A percentile compares a stretch with the other conserved stretches of the same genome.
phyloP scores from a whole-genome alignment of 1,284 basidiomycete genomes.

The Peniophora sp. region DNA sequence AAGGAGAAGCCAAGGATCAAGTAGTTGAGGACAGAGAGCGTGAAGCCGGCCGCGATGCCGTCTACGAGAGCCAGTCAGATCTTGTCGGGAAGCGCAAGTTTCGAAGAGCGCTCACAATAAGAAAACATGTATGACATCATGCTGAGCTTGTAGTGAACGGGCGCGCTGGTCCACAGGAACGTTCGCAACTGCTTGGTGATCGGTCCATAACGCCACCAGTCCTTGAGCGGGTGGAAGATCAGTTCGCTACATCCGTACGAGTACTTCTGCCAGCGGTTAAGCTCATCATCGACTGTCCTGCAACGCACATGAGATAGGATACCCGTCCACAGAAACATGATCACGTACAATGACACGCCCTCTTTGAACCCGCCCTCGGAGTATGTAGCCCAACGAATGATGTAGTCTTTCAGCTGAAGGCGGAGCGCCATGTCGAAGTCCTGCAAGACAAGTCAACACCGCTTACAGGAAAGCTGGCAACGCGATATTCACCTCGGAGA shows the following conservation, averaged over 20 bases:
- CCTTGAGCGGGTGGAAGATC: constrained; percentile 67
- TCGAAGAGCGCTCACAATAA: constrained; percentile 46
- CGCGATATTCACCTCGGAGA: constrained; percentile 44
- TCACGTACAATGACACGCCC: constrained; percentile 71
- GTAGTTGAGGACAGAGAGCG: constrained; percentile 65
- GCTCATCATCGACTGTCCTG: not conserved
- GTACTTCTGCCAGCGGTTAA: constrained; percentile 12
- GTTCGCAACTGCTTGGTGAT: constrained; percentile 68
- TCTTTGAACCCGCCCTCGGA: constrained; percentile 78
- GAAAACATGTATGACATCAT: constrained; percentile 83
- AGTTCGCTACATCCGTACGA: constrained; percentile 54
- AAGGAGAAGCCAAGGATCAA: constrained; percentile 62
- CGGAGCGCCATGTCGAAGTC: constrained; percentile 74
- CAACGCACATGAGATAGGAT: not conserved
- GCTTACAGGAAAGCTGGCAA: not conserved
- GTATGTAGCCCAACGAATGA: constrained; percentile 81
- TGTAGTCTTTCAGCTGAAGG: constrained; percentile 59
- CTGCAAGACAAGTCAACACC: not conserved
- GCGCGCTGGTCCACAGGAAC: constrained; percentile 74
- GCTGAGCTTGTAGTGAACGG: constrained; percentile 76
- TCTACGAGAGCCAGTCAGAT: constrained; percentile 29
- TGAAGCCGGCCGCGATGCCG: constrained; percentile 63
- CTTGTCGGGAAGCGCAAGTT: not conserved
- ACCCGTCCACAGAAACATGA: constrained; percentile 10
- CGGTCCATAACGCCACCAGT: constrained; percentile 70